These are phyloP conservation scores for Fusarium piperis DNA, from an alignment of 2,329 filamentous ascomycete genomes.

Conservation along the genomic window DNA sequence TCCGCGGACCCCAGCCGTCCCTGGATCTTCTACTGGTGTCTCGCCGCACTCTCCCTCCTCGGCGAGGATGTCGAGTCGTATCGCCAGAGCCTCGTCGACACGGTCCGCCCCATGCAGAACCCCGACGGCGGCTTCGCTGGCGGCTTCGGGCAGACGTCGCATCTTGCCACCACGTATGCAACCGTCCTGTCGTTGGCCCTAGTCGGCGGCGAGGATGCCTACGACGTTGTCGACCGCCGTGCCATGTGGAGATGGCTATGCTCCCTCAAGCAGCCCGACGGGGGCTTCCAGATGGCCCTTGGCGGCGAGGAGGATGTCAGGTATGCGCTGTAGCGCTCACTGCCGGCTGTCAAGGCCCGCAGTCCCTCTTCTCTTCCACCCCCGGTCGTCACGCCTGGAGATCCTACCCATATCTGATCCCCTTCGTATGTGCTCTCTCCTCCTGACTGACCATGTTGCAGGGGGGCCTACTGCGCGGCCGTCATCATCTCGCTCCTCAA, in stretches of 20 bases:
- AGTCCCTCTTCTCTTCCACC: conserved; percentile 28
- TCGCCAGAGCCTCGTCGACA: conserved; percentile 75
- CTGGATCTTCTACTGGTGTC: conserved; percentile 94
- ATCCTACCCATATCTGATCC: conserved; percentile 2
- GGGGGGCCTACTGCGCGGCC: conserved; percentile 91
- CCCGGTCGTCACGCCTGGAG: background rate
- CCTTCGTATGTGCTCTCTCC: background rate
- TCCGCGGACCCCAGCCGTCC: conserved; percentile 86
- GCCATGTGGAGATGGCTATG: conserved; percentile 93
- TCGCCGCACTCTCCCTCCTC: conserved; percentile 78
- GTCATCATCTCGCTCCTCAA: conserved; percentile 85
- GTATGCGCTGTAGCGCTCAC: conserved; percentile 56
- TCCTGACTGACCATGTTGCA: conserved; percentile 47
- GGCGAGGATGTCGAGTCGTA: conserved; percentile 78
- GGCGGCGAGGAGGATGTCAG: conserved; percentile 94
- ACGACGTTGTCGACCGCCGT: conserved; percentile 80
- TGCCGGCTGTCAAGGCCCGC: conserved; percentile 26
- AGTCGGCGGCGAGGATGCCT: conserved; percentile 78
- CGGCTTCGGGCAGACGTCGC: conserved; percentile 89
- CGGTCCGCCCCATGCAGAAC: conserved; percentile 85
- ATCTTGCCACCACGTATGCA: conserved; percentile 91
- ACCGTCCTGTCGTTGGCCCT: conserved; percentile 80
- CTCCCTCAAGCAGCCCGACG: conserved; percentile 83
- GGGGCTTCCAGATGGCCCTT: conserved; percentile 87
- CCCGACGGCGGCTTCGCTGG: conserved; percentile 87